Percentiles rank a stretch among this genome's conserved stretches.
phyloP scores from a whole-genome alignment of 495 filamentous ascomycete species.

The Darksidea phi region DNA sequence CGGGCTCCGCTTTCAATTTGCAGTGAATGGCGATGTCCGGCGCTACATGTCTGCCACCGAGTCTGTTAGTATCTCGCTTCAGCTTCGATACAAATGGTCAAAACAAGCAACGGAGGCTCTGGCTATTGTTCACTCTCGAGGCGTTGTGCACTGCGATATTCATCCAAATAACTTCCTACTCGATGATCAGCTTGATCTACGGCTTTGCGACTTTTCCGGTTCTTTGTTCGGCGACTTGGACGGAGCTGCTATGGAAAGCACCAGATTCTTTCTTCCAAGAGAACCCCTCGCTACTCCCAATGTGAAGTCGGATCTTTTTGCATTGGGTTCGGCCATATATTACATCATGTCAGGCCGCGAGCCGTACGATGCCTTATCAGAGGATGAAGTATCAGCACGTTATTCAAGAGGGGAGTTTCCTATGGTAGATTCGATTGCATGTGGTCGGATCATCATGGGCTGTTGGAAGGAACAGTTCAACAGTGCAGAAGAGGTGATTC shows the following conservation, averaged over 20 bases:
- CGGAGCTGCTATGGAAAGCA: neutral
- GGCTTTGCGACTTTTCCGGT: conserved; percentile 32
- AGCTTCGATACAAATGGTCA: conserved; percentile 1
- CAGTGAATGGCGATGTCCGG: conserved; percentile 1
- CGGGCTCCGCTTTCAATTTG: neutral
- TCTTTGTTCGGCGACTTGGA: conserved; percentile 22
- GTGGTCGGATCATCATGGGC: neutral
- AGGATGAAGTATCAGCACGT: neutral
- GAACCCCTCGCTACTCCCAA: neutral
- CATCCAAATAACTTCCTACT: conserved; percentile 29
- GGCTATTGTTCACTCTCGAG: conserved; percentile 13
- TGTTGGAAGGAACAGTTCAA: neutral
- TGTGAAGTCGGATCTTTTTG: conserved; percentile 4
- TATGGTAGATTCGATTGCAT: neutral
- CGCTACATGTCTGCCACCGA: neutral
- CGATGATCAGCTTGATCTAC: conserved; percentile 13
- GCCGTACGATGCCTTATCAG: conserved; percentile 6
- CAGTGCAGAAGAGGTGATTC: conserved; percentile 2
- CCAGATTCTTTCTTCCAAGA: neutral
- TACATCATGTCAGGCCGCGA: neutral
- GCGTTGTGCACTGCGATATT: conserved; percentile 29
- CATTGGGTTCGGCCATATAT: conserved; percentile 3
- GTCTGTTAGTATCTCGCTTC: neutral
- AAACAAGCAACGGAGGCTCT: conserved; percentile 15
- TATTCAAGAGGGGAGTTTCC: conserved; percentile 2